Base-by-base conservation (phyloP, 2,329 filamentous ascomycete species). In the Pseudopyrenochaeta lycopersici region DNA sequence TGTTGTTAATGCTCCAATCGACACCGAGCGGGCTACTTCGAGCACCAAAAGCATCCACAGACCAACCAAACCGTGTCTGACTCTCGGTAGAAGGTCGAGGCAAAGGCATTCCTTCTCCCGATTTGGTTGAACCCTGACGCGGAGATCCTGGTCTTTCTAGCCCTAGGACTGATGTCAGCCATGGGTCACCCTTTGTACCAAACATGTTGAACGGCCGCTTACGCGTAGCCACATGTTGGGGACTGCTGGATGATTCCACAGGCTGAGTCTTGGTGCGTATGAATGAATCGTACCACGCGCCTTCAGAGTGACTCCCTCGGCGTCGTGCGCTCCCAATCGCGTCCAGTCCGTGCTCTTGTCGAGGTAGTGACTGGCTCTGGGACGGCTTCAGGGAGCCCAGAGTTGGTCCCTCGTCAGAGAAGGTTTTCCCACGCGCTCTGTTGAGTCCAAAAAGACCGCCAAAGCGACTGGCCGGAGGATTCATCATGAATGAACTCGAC, bases 341-440 rank as follows among this genome's bases (percentile, higher is more conserved):
- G 60, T 85, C 83, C 35, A 81, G 70, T 5, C 60, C 74, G 42
- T 72, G 72, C 23, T 81, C 81, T 36, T 86, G 82, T 31, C 85
- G 79, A 5, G 91, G 91, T 61, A 95, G 86, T 0, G 91, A 94
- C 68, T 91, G 90, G 65, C 90, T 92, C 70, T 94, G 90, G 0
- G 85, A 84, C 27, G 85, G 77, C 67, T 90, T 91, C 12, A 93
- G 78, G 17, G 84, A 87, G 1, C 91, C 91, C 7, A 92, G 75
- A 1, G 84, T 80, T 5, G 88, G 88, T 0, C 88, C 87, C 27
- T 86, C 82, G 27, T 85, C 84, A 7, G 85, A 82, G 6, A 82
- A 68, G 0, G 82, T 81, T 74, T 91, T 92, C 4, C 84, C 79
- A 21, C 84, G 83, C 49, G 84, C 82, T 38, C 85, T 86, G 44